These are phyloP conservation scores for Fusarium subtropicale DNA, from an alignment of 2,329 filamentous ascomycete species.

Conservation along the genomic window DNA sequence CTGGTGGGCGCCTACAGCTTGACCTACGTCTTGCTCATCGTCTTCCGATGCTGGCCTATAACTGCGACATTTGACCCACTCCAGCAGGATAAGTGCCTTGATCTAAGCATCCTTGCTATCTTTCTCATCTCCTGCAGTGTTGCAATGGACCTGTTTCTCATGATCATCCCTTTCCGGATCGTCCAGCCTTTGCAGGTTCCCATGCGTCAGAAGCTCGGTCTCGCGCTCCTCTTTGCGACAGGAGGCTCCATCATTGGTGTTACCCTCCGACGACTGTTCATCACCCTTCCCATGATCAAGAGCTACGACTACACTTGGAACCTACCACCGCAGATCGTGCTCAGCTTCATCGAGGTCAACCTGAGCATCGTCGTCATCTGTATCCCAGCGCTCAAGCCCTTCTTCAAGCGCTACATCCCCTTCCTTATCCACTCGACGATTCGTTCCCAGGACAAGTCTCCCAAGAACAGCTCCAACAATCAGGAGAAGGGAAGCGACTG, in stretches of 20 bases:
- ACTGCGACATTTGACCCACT: slow-evolving; percentile 56
- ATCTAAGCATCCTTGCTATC: slow-evolving; percentile 50
- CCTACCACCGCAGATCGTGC: slow-evolving; percentile 49
- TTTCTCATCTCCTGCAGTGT: slow-evolving; percentile 54
- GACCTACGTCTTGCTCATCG: slow-evolving; percentile 54
- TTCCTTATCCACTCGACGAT: slow-evolving; percentile 45
- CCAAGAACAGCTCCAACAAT: slow-evolving; percentile 28
- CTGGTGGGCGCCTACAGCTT: slow-evolving; percentile 56
- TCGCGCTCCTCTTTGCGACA: slow-evolving; percentile 59
- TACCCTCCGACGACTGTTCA: slow-evolving; percentile 46
- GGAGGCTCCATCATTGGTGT: slow-evolving; percentile 48
- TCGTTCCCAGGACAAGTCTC: slow-evolving; percentile 35
- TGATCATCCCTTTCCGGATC: slow-evolving; percentile 58
- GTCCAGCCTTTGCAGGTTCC: slow-evolving; percentile 61
- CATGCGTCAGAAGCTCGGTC: slow-evolving; percentile 60
- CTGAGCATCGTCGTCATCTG: slow-evolving; percentile 62
- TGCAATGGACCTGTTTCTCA: slow-evolving; percentile 59
- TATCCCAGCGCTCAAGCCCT: slow-evolving; percentile 62
- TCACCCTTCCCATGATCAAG: slow-evolving; percentile 42
- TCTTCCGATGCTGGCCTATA: slow-evolving; percentile 58
- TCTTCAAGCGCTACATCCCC: slow-evolving; percentile 54
- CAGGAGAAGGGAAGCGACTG: slow-evolving; percentile 33
- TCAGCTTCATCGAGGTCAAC: slow-evolving; percentile 63
- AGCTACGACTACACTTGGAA: slow-evolving; percentile 46
- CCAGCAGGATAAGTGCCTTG: slow-evolving; percentile 54